Conservation (phyloP, 305 asterid species). For the Solanum hybrid region DNA sequence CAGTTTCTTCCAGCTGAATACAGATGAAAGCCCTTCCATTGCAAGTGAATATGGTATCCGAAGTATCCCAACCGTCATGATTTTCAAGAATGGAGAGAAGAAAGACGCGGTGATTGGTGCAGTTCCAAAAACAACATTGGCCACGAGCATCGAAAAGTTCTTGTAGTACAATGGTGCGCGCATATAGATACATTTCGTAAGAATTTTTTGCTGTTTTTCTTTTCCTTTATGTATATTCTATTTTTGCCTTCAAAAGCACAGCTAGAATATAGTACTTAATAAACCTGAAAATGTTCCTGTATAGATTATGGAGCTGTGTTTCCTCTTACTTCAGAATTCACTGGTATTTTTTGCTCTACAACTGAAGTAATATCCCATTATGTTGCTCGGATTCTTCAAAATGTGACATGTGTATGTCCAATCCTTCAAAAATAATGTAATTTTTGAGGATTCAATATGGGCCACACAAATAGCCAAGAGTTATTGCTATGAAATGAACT, state of each 20-base stretch:
- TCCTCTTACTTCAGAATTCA: neutral
- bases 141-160: constrained; percentile 69
- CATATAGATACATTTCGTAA: neutral
- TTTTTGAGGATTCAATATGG: neutral
- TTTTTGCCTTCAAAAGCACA: neutral
- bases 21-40: constrained; percentile 65
- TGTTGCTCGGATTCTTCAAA: neutral
- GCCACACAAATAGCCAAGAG: neutral
- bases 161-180: neutral
- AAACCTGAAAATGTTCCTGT: neutral
- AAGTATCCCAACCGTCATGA: constrained; percentile 84
- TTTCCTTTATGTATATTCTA: neutral
- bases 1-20: constrained; percentile 76
- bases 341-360: neutral
- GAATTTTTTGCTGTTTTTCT: neutral
- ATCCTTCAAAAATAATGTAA: neutral
- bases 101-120: constrained; percentile 85
- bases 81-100: constrained; percentile 77
- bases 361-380: neutral
- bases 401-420: neutral
- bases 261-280: neutral
- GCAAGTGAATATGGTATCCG: constrained; percentile 81
- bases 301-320: neutral
- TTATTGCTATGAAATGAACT: neutral
- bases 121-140: constrained; percentile 64